Evolutionary conservation across 2,329 filamentous ascomycete species (phyloP), one percentile per base, ranked within the genome.

Genomic region (Pseudopyrenochaeta lycopersici): DNA sequence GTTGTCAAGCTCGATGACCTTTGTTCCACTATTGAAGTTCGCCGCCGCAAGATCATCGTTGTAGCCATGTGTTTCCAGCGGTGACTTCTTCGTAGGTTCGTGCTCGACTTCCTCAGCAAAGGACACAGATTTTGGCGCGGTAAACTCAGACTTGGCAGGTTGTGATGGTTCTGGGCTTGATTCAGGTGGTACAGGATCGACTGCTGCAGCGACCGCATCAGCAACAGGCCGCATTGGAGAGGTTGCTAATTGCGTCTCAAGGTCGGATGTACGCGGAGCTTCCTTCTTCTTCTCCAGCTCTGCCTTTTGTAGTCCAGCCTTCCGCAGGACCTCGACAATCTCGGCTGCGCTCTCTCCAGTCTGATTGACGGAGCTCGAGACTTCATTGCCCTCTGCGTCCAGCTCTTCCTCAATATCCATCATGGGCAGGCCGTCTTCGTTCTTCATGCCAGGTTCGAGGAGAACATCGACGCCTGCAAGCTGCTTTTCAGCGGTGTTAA

Each of bases 331-430:
- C 45, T 94, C 87, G 14, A 90, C 73, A 3, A 97, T 80, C 61
- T 90, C 85, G 7, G 86, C 81, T 15, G 90, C 85, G 12, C 84
- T 80, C 46, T 89, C 85, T 6, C 88, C 89, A 0, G 92, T 89
- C n/a, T 77, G 74, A 3, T 70, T 71, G 20, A 81, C 62, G 1
- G 71, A 76, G 60, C 77, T 78, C 1, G 78, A 90, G 44, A 97
- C 76, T 3, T 98, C 84, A 67, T 96, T 95, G 50, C 88, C 95
- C 10, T 96, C 86, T 7, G 97, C 93, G 69, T 98, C 95, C 20
- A 98, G 81, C 77, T 96, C 87, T 76, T 99, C 95, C 49, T 92
- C 82, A 61, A 99, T 98, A 66, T 98, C 95, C 29, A 90, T 93
- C 53, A 98, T 85, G 0, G 92, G 90, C 46, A 92, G 80, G 1